These are phyloP conservation scores for Pulicaria dysenterica DNA, from an alignment of 129 eudicot species.

Conservation along the genomic window DNA sequence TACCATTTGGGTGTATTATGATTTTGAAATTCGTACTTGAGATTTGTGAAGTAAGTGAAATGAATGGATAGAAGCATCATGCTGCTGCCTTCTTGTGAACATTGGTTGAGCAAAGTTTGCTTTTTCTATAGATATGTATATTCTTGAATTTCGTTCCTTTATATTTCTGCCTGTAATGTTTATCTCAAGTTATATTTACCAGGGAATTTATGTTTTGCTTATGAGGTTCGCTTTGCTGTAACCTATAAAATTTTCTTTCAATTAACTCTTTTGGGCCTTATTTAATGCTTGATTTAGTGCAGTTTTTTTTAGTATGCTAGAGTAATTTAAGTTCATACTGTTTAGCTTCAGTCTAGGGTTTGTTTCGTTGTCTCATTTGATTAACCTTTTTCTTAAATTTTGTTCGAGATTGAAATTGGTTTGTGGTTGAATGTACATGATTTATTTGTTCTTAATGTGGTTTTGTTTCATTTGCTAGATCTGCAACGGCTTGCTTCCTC, in stretches of 20 bases:
- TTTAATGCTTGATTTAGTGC: neutral
- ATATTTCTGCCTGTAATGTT: too few species aligned
- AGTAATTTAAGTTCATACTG: slow-evolving; percentile 8
- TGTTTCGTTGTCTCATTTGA: neutral
- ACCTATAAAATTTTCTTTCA: neutral
- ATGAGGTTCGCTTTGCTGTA: slow-evolving; percentile 40
- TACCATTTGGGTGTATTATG: slow-evolving; percentile 7
- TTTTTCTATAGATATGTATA: too few species aligned
- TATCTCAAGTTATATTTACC: too few species aligned
- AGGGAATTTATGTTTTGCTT: too few species aligned
- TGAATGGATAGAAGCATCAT: too few species aligned
- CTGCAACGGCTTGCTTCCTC: neutral
- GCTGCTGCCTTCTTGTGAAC: too few species aligned
- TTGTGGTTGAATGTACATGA: too few species aligned
- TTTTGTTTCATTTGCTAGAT: neutral
- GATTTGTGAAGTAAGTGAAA: too few species aligned
- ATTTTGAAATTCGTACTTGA: too few species aligned
- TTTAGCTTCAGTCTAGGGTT: slow-evolving; percentile 33
- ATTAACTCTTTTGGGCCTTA: neutral
- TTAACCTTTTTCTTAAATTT: neutral
- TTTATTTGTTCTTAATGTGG: too few species aligned
- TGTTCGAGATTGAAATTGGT: neutral
- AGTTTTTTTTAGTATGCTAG: neutral
- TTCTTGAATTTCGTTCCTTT: too few species aligned
- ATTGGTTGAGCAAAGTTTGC: too few species aligned